These are phyloP conservation scores for Globisporangium carolinianum DNA, from an alignment of 352 stramenopile species.

Conservation along the genomic window DNA sequence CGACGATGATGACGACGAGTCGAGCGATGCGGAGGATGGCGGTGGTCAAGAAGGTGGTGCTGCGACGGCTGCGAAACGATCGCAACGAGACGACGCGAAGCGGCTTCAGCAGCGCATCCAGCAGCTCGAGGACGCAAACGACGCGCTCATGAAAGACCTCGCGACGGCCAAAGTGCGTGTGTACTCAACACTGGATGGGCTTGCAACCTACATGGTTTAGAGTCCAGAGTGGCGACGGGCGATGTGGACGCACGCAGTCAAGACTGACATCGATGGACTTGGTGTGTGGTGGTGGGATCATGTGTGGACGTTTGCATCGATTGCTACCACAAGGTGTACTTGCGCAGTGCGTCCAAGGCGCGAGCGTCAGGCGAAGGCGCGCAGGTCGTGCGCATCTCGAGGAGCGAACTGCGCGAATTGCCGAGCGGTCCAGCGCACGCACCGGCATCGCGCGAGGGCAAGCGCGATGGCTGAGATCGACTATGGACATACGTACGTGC, in stretches of 20 bases:
- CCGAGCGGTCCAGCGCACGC: slow-evolving; percentile 7
- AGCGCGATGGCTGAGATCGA: background rate
- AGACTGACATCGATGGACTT: too few species aligned
- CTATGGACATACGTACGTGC: background rate
- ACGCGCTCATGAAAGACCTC: slow-evolving; percentile 69
- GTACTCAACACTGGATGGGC: too few species aligned
- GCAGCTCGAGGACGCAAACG: slow-evolving; percentile 71
- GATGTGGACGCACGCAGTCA: background rate
- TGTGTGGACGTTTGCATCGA: background rate
- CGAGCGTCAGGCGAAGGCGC: slow-evolving; percentile 18
- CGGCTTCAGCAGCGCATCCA: slow-evolving; percentile 49
- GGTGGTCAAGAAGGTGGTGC: background rate
- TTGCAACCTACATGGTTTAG: too few species aligned
- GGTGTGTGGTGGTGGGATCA: too few species aligned
- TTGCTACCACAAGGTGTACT: slow-evolving; percentile 26
- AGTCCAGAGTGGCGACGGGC: too few species aligned
- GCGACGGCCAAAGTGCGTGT: slow-evolving; percentile 48
- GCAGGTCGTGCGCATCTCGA: slow-evolving; percentile 59
- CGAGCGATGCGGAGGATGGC: background rate
- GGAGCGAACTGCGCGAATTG: slow-evolving; percentile 57
- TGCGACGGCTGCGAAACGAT: background rate
- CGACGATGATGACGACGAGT: slow-evolving; percentile 14
- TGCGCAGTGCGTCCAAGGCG: slow-evolving; percentile 39
- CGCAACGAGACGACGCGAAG: background rate
- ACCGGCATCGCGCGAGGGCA: background rate